phyloP scores from a whole-genome alignment of 2,329 filamentous ascomycete genomes.

The Thermothelomyces thermophilus region DNA sequence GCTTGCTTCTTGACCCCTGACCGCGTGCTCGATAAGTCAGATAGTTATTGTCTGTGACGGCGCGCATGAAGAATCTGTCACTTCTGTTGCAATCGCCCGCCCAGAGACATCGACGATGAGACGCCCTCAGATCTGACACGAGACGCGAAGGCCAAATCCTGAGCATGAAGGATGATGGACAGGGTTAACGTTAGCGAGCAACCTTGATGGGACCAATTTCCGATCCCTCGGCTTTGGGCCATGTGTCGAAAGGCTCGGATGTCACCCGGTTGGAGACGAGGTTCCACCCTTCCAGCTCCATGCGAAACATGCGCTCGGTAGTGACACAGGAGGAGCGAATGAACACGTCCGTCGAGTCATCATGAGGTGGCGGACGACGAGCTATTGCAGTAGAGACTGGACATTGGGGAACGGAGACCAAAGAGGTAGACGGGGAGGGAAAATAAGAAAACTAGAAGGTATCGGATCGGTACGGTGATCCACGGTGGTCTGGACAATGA shows the following conservation, averaged over 20 bases:
- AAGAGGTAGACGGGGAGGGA: too few species aligned
- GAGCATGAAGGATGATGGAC: slow-evolving; percentile 4
- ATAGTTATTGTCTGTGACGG: background rate
- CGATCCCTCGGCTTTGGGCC: slow-evolving; percentile 22
- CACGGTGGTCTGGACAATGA: slow-evolving; percentile 6
- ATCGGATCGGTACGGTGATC: slow-evolving; percentile 7
- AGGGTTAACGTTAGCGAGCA: slow-evolving; percentile 11
- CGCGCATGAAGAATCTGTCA: background rate
- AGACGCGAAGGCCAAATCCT: background rate
- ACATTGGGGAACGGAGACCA: too few species aligned
- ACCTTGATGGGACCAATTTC: slow-evolving; percentile 19
- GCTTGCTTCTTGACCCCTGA: slow-evolving; percentile 1
- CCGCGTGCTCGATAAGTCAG: background rate
- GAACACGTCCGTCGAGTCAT: background rate
- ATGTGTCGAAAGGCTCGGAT: slow-evolving; percentile 15
- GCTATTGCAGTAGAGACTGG: too few species aligned
- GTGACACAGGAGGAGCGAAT: slow-evolving; percentile 9
- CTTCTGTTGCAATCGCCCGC: too few species aligned
- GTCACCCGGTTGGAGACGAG: slow-evolving; percentile 16
- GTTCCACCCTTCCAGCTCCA: slow-evolving; percentile 14
- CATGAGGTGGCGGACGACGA: too few species aligned
- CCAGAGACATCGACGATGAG: background rate
- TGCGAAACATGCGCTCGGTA: slow-evolving; percentile 14
- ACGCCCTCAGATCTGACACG: slow-evolving; percentile 4
- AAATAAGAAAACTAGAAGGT: background rate